Base-by-base conservation (phyloP, 164 flowering plant genomes). In the Cinnamomum micranthum region DNA sequence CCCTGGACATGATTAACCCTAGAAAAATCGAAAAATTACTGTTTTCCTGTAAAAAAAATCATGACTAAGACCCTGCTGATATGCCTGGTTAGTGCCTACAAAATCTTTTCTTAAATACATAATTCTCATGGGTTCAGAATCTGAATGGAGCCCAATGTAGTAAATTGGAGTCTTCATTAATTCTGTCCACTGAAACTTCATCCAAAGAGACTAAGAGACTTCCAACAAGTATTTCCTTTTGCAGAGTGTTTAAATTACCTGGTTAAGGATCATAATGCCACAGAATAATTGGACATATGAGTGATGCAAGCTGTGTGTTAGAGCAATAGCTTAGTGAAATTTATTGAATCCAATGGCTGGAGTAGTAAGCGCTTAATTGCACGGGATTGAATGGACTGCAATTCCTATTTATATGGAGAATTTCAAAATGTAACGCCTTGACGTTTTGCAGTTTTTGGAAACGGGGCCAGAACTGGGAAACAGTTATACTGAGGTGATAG, bases 401-500 rank as follows among this genome's bases (percentile, higher is more conserved):
- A 41, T 20, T 55, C 60, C 60, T 12, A 41, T 41, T 7, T 41
- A 9, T 41, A 41, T 6, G 1, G 10, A 41, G 47, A 41, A 9
- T 41, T 9, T 41, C 47, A 20, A 15, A 52, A 55, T 55, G 6
- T 17, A 55, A 15, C 6, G 20, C 17, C n/a, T 31, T 15, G 51
- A 59, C 33, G 71, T 41, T 47, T 19, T 85, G 83, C 90, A 96
- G 99, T 96, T 96, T 76, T 77, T 96, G 85, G 99, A 96, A 80
- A 86, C 87, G 7, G 88, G 88, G 59, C 88, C 86, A 63, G 99
- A 96, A 71, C 76, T 96, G 75, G 97, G 90, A 35, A 92, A 84
- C 77, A 87, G 83, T 75, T 96, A 92, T 76, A 81, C 87, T 62
- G 97, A 92, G 78, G 97, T 96, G 50, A 92, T 96, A 84, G 97